phyloP scores from a whole-genome alignment of 2,329 filamentous ascomycete species.

The Grosmannia penicillata region DNA sequence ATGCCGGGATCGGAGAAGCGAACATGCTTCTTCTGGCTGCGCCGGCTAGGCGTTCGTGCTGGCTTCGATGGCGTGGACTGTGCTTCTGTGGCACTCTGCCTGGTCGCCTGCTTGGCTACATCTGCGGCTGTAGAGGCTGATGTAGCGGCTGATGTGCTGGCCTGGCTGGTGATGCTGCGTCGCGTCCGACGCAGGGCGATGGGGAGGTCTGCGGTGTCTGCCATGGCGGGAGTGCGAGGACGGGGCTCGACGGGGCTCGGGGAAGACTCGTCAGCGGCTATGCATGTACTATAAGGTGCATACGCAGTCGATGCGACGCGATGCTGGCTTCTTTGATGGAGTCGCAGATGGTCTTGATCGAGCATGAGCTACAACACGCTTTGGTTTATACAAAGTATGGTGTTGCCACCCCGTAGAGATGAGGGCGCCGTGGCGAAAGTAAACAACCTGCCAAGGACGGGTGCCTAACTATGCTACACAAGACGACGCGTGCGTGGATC shows the following conservation, averaged over 20 bases:
- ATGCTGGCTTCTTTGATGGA: no score
- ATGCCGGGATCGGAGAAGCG: conserved; percentile 44
- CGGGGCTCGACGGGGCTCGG: no score
- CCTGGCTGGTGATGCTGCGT: conserved; percentile 22
- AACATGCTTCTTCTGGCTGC: conserved; percentile 30
- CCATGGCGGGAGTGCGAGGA: conserved; percentile 15
- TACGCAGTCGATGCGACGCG: no score
- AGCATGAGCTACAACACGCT: no score
- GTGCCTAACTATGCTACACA: no score
- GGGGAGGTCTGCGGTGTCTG: conserved; percentile 27
- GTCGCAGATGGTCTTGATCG: no score
- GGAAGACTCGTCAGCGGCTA: no score
- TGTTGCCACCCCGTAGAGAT: no score
- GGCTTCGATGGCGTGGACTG: conserved; percentile 11
- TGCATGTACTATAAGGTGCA: no score
- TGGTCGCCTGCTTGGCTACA: conserved; percentile 8
- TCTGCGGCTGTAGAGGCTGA: conserved; percentile 7
- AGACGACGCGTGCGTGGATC: not conserved
- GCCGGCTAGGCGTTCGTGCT: conserved; percentile 9
- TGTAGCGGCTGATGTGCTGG: not conserved
- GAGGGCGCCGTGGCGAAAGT: not conserved
- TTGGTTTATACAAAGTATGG: no score
- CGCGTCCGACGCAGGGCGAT: conserved; percentile 41
- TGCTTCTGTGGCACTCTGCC: conserved; percentile 21
- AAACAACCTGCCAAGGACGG: no score